Evolutionary conservation across 768 basidiomycete species (phyloP).

Genomic region (Roridomyces roridus): DNA sequence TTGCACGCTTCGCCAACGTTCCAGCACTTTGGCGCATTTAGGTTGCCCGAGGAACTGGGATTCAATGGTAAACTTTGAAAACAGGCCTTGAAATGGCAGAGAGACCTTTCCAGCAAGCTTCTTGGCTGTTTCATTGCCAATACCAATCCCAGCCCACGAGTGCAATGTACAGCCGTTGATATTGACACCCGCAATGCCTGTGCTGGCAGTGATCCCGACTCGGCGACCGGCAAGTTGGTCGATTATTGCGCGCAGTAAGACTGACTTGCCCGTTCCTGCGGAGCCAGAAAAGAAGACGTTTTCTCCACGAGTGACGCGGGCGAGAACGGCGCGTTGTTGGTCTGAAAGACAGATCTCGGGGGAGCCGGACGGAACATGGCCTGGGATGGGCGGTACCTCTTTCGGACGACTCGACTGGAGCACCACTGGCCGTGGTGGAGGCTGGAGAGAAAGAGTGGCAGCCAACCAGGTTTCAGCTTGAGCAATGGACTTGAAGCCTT

Average conservation of each 20-base stretch:
- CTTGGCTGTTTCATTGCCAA: slow-evolving; percentile 65
- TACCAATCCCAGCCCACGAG: slow-evolving; percentile 81
- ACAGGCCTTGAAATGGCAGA: too few species aligned
- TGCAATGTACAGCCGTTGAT: slow-evolving; percentile 86
- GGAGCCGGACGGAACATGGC: neutral
- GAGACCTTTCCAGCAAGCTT: slow-evolving; percentile 53
- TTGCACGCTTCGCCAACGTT: slow-evolving; percentile 66
- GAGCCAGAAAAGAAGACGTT: slow-evolving; percentile 89
- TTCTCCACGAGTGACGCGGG: slow-evolving; percentile 59
- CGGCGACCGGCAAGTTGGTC: slow-evolving; percentile 40
- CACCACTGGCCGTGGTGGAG: too few species aligned
- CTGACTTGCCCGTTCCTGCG: slow-evolving; percentile 87
- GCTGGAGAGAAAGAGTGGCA: slow-evolving; percentile 4
- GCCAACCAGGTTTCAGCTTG: slow-evolving; percentile 62
- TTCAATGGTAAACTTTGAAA: too few species aligned
- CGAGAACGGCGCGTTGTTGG: slow-evolving; percentile 57
- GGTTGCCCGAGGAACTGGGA: slow-evolving; percentile 44
- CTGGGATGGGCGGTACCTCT: neutral
- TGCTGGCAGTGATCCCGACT: slow-evolving; percentile 82
- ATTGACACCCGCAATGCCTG: slow-evolving; percentile 81
- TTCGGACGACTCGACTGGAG: slow-evolving; percentile 5
- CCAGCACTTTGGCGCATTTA: slow-evolving; percentile 44
- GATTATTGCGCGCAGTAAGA: slow-evolving; percentile 80
- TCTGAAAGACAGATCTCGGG: slow-evolving; percentile 48
- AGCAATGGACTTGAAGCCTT: slow-evolving; percentile 51